phyloP scores from a whole-genome alignment of 192 early-diverging fungal species.

The Umbelopsis vinacea region DNA sequence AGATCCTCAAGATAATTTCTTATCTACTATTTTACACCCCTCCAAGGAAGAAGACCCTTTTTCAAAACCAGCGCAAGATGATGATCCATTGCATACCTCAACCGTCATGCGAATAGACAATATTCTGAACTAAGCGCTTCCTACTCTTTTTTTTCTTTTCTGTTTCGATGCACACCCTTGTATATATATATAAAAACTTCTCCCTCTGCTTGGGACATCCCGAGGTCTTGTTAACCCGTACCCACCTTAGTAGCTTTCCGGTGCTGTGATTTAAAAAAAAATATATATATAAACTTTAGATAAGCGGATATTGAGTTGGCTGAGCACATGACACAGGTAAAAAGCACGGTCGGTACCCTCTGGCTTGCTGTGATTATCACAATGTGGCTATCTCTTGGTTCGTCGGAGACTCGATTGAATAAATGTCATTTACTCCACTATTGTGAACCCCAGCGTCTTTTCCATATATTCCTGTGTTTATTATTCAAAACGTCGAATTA shows the following conservation, averaged over 20 bases:
- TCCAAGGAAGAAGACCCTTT: neutral
- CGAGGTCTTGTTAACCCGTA: neutral
- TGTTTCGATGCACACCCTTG: neutral
- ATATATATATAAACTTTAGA: neutral
- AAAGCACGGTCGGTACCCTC: no score
- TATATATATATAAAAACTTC: neutral
- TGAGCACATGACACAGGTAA: neutral
- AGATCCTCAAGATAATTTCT: neutral
- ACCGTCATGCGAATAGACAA: slow-evolving; percentile 23
- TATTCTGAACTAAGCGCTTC: neutral
- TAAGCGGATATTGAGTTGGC: no score
- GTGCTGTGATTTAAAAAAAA: slow-evolving; percentile 6
- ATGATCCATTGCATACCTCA: neutral
- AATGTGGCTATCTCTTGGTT: no score
- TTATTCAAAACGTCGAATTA: neutral
- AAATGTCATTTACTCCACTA: no score
- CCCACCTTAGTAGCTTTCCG: neutral
- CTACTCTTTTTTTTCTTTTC: neutral
- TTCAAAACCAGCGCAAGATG: neutral
- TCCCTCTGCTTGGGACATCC: neutral
- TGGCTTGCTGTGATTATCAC: no score
- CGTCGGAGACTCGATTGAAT: no score
- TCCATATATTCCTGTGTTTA: no score
- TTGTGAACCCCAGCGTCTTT: no score
- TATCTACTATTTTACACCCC: neutral